Evolutionary conservation across 805 yeast species (phyloP), one percentile per base, ranked within the genome.

Genomic region (Yamadazyma paraphyllophila): DNA sequence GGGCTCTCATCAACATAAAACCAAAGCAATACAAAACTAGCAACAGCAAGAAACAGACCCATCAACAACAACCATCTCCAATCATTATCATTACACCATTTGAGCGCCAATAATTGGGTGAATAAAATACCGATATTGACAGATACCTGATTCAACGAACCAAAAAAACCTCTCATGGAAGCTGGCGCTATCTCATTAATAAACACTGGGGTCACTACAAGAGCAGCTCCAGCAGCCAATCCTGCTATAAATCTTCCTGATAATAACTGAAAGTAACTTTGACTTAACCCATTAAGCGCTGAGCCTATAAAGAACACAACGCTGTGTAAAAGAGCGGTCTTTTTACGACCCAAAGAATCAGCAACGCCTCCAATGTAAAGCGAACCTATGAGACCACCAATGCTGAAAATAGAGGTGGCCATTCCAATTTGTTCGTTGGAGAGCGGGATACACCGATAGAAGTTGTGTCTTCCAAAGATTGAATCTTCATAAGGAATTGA

Each of bases 91-190:
- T 78, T 81, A 16, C 94, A 81, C 81, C 84, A 84, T 25, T 58
- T 52, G 8, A 88, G 69, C 0, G 97, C 95, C 12, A 88, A 62
- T 3, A 81, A 50, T 65, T 92, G 98, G 0, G 96, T 86, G 15
- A 82, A 48, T 32, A 92, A 68, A 39, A 94, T 94, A 0, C 99
- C 99, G 15, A 84, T 53, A 57, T 91, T 94, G 47, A 90, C 83
- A 24, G 86, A 81, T 2, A 89, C 85, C 66, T 94, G 99, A 51
- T 86, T 87, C 87, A 88, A 83, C 13, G 96, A 78, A 0, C 99
- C 99, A 46, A 94, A 72, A 12, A 83, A 66, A 0, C 98, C 98
- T 40, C 85, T 78, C 49, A 77, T 65, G 3, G 70, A 70, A 1
- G 73, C 63, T 0, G 97, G 97, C 7, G 94, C 72, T 9, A 90